Percentiles rank a stretch among this genome's conserved stretches.
phyloP scores from a whole-genome alignment of 768 basidiomycete genomes.

The Obba rivulosa region DNA sequence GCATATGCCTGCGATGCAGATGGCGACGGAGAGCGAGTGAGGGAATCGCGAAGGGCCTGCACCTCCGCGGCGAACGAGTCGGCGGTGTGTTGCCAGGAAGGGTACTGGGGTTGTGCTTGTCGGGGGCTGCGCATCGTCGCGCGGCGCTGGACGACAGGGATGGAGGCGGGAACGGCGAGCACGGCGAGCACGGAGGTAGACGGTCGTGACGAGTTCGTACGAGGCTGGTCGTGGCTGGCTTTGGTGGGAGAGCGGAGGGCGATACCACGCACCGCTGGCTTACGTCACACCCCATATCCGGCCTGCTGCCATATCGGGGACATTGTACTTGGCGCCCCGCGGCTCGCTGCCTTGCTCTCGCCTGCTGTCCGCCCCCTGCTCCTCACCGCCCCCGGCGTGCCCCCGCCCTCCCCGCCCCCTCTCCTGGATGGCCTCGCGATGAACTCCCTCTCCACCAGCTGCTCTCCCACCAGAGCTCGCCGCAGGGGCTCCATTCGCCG shows the following conservation, averaged over 20 bases:
- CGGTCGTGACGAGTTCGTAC: too few species aligned
- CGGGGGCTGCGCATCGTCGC: too few species aligned
- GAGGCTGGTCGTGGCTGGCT: slow-evolving; percentile 6
- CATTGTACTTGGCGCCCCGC: too few species aligned
- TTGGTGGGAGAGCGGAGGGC: slow-evolving; percentile 4
- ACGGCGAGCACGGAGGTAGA: too few species aligned
- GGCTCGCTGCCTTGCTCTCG: too few species aligned
- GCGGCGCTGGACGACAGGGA: too few species aligned
- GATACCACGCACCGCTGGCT: slow-evolving; percentile 6
- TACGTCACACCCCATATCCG: neutral
- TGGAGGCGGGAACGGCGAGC: slow-evolving; percentile 1
- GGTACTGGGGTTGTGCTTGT: too few species aligned
- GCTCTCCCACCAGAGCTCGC: slow-evolving; percentile 48
- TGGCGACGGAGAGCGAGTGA: neutral
- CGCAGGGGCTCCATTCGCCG: slow-evolving; percentile 53
- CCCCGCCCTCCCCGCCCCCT: too few species aligned
- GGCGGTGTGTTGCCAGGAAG: neutral
- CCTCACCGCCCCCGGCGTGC: too few species aligned
- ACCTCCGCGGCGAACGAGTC: slow-evolving; percentile 1
- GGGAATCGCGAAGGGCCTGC: neutral
- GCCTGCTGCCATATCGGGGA: neutral
- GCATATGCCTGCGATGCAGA: neutral
- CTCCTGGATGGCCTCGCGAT: slow-evolving; percentile 23
- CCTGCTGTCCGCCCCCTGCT: too few species aligned
- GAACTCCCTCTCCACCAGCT: slow-evolving; percentile 44